Base-by-base conservation (phyloP, 2,329 filamentous ascomycete genomes). In the Calonectria henricotiae region DNA sequence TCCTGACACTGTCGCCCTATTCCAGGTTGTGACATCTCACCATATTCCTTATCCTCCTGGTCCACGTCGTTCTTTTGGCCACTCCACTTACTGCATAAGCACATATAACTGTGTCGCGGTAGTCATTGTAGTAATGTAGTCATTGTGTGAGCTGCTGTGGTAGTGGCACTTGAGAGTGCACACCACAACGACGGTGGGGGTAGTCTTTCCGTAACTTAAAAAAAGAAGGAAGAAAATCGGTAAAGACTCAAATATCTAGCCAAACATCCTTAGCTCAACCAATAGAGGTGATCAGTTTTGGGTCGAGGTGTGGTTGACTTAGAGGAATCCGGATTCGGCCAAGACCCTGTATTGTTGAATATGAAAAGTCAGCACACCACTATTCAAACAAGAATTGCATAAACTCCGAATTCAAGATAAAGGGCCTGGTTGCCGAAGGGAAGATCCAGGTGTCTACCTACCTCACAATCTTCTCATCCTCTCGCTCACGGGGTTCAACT, bases 401-500 rank as follows among this genome's bases (percentile, higher is more conserved):
- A 7, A 30, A 30, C 7, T 30, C 27, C 27, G 27, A 30, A 30
- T 30, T 30, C 27, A 5, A 7, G 27, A 30, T 7, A 30, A 30
- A 30, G 27, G 4, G 7, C 7, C 27, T 30, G 4, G 1, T 30
- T 7, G 27, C 7, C 7, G 4, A 30, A 30, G 75, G 73, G 35
- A 76, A 76, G 67, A 77, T 71, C 72, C 72, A 75, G 69, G 78
- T 75, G 74, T 77, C 63, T 74, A 88, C 90, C 79, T 91, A 97
- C 95, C 96, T 97, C 81, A 98, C 96, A 87, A 99, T 98, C 89
- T 98, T 98, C 86, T 99, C 96, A 81, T 99, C 96, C 86, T 99
- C 96, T 78, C 96, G 90, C 86, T 99, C 96, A 79, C 96, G 90
- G 73, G 96, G 96, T 82, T 99, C 96, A 71, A 99, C 92, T 79